Base-by-base conservation (phyloP, 2,329 filamentous ascomycete genomes). In the Neonectria neomacrospora region DNA sequence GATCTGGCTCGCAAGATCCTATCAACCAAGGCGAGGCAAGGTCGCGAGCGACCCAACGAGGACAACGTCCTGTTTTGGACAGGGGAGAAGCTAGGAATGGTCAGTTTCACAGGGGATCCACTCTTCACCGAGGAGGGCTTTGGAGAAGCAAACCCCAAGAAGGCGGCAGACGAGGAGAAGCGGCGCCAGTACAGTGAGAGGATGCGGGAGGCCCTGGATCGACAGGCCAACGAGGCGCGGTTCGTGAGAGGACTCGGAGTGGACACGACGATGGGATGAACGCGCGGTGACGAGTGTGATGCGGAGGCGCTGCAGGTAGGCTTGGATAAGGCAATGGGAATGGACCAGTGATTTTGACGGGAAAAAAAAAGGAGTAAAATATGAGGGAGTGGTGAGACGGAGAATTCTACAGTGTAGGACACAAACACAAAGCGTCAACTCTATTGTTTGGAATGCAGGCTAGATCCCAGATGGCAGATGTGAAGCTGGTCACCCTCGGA, bases 61-160 rank as follows among this genome's bases (percentile, higher is more conserved):
- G 89, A 93, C 71, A 90, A 95, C 70, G 78, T 97, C 12, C 77
- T 97, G 4, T 83, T 97, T 50, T 97, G 94, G 94, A 97, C 94
- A 0, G 94, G 93, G 18, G 93, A 97, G 62, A 90, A 89, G 67
- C 80, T 97, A 50, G 94, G 93, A 0, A 82, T 96, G 61, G 77
- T 96, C 20, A 83, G 80, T 58, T 92, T 92, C 73, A 87, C 88
- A 1, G 79, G 81, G 41, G 74, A 78, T 71, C 77, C 83, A 5
- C 80, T 83, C 1, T 87, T 85, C 67, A 77, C 74, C 8, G 74
- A 81, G 1, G 80, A 83, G 8, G 84, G 85, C 53, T 88, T 89
- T 71, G 83, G 85, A 58, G 76, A 61, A n/a, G 73, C 77, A 48
- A 80, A 81, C 18, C 81, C 83, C 59, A 82, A 86, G 70, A 73